Conservation (phyloP, 257 asterid species). For the Euphrasia confusa region DNA sequence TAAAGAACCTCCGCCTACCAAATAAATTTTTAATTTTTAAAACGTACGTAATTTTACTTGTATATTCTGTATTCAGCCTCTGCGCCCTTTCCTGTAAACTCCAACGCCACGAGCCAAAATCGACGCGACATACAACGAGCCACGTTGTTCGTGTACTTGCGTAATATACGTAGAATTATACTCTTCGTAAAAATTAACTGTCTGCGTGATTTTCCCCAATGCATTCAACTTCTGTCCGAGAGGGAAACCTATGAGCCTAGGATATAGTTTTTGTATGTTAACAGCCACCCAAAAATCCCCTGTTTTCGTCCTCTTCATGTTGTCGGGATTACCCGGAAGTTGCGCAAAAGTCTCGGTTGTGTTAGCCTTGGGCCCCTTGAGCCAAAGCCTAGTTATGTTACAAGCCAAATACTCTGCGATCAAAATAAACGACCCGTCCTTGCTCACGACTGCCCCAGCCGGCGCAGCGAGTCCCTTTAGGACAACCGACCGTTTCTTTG, state of each 20-base stretch:
- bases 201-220: background rate
- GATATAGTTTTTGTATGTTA: constrained; percentile 1
- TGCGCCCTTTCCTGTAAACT: background rate
- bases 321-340: constrained; percentile 4
- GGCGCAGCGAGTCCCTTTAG: background rate
- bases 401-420: background rate
- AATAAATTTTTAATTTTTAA: no score
- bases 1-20: no score
- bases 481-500: background rate
- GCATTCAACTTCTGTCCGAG: background rate
- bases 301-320: background rate
- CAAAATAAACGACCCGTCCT: background rate
- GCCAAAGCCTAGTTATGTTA: background rate
- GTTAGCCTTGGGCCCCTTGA: background rate
- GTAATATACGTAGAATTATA: constrained; percentile 1
- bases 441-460: background rate
- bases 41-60: no score
- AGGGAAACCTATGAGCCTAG: background rate
- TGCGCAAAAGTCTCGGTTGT: background rate
- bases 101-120: background rate
- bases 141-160: background rate
- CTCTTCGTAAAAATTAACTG: background rate
- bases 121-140: constrained; percentile 4
- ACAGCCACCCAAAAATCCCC: constrained; percentile 10
- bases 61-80: background rate